Evolutionary conservation across 2,329 filamentous ascomycete species (phyloP).

Genomic region (Periglandula ipomoeae): DNA sequence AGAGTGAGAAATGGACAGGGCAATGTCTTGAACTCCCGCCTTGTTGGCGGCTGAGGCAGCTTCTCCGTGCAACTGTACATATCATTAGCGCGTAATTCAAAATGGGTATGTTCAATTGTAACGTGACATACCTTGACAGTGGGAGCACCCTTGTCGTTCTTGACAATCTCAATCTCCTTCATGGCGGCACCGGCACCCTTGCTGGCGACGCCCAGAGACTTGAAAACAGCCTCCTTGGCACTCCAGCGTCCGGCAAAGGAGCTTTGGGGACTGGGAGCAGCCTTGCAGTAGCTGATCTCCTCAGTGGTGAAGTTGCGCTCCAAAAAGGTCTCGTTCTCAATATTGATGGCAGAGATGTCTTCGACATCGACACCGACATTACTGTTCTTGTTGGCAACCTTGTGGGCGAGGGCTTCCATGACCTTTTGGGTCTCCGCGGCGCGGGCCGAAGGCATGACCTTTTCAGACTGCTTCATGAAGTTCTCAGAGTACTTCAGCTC

Average conservation of each 20-base stretch:
- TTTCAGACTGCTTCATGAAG: slow-evolving; percentile 57
- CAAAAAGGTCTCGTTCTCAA: slow-evolving; percentile 88
- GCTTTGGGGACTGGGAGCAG: slow-evolving; percentile 70
- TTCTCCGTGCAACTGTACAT: slow-evolving; percentile 67
- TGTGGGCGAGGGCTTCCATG: slow-evolving; percentile 66
- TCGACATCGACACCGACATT: slow-evolving; percentile 94
- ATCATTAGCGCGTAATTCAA: slow-evolving; percentile 25
- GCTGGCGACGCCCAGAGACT: slow-evolving; percentile 80
- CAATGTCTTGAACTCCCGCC: slow-evolving; percentile 80
- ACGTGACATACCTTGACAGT: slow-evolving; percentile 64
- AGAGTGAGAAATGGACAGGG: slow-evolving; percentile 91
- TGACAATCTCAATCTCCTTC: slow-evolving; percentile 89
- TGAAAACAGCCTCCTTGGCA: slow-evolving; percentile 98
- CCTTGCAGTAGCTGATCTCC: slow-evolving; percentile 81
- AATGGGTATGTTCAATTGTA: not conserved
- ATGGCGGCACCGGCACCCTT: slow-evolving; percentile 82
- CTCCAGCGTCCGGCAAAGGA: slow-evolving; percentile 95
- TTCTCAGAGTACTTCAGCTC: slow-evolving; percentile 64
- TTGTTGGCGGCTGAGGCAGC: slow-evolving; percentile 76
- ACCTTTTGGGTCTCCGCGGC: slow-evolving; percentile 61
- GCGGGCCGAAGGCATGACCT: slow-evolving; percentile 38
- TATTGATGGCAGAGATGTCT: slow-evolving; percentile 77
- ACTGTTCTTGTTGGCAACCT: slow-evolving; percentile 47
- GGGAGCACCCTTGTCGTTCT: slow-evolving; percentile 73
- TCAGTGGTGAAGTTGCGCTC: slow-evolving; percentile 84